phyloP scores from a whole-genome alignment of 768 basidiomycete species.

The Hypholoma fasciculare region DNA sequence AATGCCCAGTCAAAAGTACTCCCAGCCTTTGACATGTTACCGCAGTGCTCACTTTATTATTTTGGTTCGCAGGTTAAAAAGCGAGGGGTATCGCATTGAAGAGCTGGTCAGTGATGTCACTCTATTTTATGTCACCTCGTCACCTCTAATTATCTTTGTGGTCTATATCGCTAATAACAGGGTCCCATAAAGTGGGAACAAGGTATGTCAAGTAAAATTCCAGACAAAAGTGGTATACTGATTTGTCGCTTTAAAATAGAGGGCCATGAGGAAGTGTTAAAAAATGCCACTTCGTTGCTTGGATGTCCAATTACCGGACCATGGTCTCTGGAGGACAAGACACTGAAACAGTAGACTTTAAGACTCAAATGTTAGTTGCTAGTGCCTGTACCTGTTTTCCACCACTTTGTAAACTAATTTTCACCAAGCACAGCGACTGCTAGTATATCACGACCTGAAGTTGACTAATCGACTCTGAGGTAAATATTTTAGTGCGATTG shows the following conservation, averaged over 20 bases:
- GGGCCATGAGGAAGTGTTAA: slow-evolving; percentile 42
- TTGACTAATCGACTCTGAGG: too few relatives aligned
- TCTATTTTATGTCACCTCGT: background rate
- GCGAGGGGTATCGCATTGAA: slow-evolving; percentile 41
- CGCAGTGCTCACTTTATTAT: background rate
- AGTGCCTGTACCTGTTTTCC: too few relatives aligned
- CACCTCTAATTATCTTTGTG: background rate
- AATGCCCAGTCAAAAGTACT: slow-evolving; percentile 38
- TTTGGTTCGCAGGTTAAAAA: slow-evolving; percentile 25
- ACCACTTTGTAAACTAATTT: too few relatives aligned
- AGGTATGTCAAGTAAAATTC: slow-evolving; percentile 21
- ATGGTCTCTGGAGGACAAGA: slow-evolving; percentile 20
- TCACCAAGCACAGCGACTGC: too few relatives aligned
- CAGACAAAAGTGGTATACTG: background rate
- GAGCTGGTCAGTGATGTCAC: slow-evolving; percentile 33
- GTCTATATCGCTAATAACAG: slow-evolving; percentile 16
- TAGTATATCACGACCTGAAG: too few relatives aligned
- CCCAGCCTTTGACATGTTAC: slow-evolving; percentile 1
- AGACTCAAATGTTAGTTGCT: too few relatives aligned
- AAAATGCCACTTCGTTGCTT: slow-evolving; percentile 38
- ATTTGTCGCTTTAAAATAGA: slow-evolving; percentile 19
- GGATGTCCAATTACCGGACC: slow-evolving; percentile 42
- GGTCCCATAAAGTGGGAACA: slow-evolving; percentile 38
- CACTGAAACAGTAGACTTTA: too few relatives aligned
- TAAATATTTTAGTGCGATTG: too few relatives aligned